Base-by-base conservation (phyloP, 1,284 basidiomycete species). In the Lignosus rhinocerotis region DNA sequence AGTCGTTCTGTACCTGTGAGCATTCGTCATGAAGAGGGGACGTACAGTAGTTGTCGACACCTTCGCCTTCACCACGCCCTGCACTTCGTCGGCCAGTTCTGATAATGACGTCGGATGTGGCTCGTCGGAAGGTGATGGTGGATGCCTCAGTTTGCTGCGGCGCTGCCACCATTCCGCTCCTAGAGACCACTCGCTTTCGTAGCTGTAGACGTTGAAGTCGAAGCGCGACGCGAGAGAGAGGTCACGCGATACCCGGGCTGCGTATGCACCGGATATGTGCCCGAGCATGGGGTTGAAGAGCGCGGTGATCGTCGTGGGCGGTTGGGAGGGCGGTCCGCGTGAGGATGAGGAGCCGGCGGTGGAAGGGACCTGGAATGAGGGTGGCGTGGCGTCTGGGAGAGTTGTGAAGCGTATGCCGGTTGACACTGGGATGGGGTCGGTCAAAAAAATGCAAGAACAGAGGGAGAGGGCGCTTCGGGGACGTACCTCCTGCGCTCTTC, bases 201-300 rank as follows among this genome's bases (percentile, higher is more conserved):
- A 98, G 70, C 92, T 95, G 71, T 97, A 98, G 30, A 96, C 86
- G 69, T 99, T 99, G 75, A 98, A 95, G 70, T 98, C 95, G 71
- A 96, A 98, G 16, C 96, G 84, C 2, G 94, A 93, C 54, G 92
- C 91, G 6, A 98, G 75, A 0, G 93, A 87, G n/a, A 98, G 83
- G 70, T 96, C 93, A 2, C 84, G 83, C 1, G 92, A 92, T 30
- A 95, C 88, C 51, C 89, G 87, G 0, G 96, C 94, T 0, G 94
- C 90, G 72, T 98, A 98, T 30, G 96, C 93, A 1, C 90, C 84
- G 3, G 93, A 93, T 32, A 98, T 80, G 69, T 98, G 95, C 0
- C 96, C 96, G 65, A 98, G 88, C 83, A 99, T 94, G 1, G 96
- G 96, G 73, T 98, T 98, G 72, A 98, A 93, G 10, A 96, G 84